Base-by-base conservation (phyloP, 441 rosid species). In the Iberis amara region DNA sequence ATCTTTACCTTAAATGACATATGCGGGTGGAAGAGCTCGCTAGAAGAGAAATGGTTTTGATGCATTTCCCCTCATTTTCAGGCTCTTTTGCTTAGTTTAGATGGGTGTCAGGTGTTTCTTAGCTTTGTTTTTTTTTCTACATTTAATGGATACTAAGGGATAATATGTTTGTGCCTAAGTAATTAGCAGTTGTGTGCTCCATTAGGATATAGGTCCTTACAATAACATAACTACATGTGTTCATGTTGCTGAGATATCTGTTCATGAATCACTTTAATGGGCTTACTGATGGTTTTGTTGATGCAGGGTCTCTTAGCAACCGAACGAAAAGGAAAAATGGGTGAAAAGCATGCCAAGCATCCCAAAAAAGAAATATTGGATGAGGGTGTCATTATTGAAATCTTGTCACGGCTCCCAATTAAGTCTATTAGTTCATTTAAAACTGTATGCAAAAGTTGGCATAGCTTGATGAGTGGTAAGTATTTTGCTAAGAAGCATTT, bases 271-370 rank as follows among this genome's bases (percentile, higher is more conserved):
- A 27, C 21, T 43, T 11, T n/a, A 8, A 43, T 42, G 45, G 12
- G 36, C 52, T 61, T 15, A 53, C 24, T 3, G 8, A 52, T 30
- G n/a, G 52, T 46, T 44, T 40, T 24, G 35, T 38, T 47, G 48
- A 40, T 55, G 61, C 61, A 64, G 62, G 42, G 27, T 33, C 45
- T 24, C 45, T 33, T 49, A 48, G 27, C 57, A 55, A 49, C 56
- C 21, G 14, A 53, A 61, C 11, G 35, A 0, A 36, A 49, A 38
- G 15, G 36, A n/a, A 54, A 43, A 48, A 69, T 69, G 69, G 75
- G 11, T 11, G 36, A 9, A 60, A 57, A 57, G 10, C 39, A 49
- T 6, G 26, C 24, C 4, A 50, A 54, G 58, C 18, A 13, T 31
- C 28, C 31, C 45, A 30, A 33, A 38, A 31, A 8, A 31, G 35